phyloP scores from a whole-genome alignment of 1,284 basidiomycete genomes.

The Leccinum variabile region DNA sequence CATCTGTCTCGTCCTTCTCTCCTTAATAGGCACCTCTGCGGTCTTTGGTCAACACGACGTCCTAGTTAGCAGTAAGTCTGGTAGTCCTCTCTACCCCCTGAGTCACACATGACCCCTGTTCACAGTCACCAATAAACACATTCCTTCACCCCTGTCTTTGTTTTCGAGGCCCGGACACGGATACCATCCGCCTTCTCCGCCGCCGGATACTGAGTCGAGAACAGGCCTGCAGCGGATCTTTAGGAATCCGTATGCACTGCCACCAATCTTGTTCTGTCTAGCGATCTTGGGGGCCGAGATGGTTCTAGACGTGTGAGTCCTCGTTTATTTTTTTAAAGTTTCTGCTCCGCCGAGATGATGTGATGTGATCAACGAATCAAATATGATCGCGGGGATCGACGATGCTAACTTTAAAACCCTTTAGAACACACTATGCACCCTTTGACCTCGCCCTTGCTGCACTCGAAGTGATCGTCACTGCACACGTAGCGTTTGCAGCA shows the following conservation, averaged over 20 bases:
- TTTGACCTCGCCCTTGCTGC: constrained; percentile 78
- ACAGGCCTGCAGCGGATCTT: constrained; percentile 19
- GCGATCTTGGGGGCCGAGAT: constrained; percentile 33
- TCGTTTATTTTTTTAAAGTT: too few species aligned
- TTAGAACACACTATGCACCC: constrained; percentile 57
- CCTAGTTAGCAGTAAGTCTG: constrained; percentile 27
- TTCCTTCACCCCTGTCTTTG: constrained; percentile 28
- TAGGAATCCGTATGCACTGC: constrained; percentile 34
- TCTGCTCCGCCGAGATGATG: neutral
- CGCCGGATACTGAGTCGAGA: neutral
- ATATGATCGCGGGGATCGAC: neutral
- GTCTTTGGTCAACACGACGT: constrained; percentile 36
- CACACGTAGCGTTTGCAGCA: constrained; percentile 78
- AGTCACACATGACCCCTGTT: constrained; percentile 2
- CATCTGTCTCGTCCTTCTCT: constrained; percentile 56
- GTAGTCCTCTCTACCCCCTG: neutral
- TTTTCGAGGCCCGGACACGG: constrained; percentile 11
- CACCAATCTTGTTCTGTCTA: constrained; percentile 36
- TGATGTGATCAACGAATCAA: neutral
- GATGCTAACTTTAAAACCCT: neutral
- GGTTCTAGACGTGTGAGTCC: constrained; percentile 35
- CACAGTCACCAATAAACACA: constrained; percentile 34
- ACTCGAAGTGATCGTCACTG: constrained; percentile 73
- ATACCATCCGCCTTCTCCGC: neutral
- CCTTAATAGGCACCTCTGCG: constrained; percentile 42